phyloP scores from a whole-genome alignment of 2,329 filamentous ascomycete species.

The Hypoxylon sp. region DNA sequence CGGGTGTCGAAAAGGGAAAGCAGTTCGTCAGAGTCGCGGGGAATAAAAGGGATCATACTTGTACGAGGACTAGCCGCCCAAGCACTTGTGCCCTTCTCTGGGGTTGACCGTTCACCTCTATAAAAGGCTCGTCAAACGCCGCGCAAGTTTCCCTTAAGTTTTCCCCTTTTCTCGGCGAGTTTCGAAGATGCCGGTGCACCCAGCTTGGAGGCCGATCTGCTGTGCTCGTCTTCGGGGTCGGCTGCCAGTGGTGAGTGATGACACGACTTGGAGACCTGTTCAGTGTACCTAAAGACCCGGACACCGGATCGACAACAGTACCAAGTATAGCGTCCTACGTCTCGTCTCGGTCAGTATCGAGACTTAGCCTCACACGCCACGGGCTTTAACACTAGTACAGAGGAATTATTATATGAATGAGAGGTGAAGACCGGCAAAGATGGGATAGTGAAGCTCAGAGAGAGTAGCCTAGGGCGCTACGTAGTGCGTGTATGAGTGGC shows the following conservation, averaged over 20 bases:
- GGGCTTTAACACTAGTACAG: conserved; percentile 1
- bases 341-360: not conserved
- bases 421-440: conserved; percentile 1
- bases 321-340: not conserved
- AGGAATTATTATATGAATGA: conserved; percentile 1
- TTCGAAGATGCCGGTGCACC: conserved; percentile 8
- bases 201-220: conserved; percentile 17
- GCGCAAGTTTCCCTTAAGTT: conserved; percentile 1
- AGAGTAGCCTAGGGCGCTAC: conserved; percentile 16
- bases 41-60: conserved; percentile 39
- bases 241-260: conserved; percentile 9
- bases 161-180: conserved; percentile 5
- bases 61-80: conserved; percentile 29
- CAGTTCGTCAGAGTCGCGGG: conserved; percentile 43
- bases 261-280: conserved; percentile 8
- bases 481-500: not conserved
- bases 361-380: conserved; percentile 10
- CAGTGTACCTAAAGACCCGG: conserved; percentile 11
- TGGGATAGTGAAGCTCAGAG: conserved; percentile 2
- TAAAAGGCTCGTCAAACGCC: conserved; percentile 20
- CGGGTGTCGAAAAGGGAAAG: conserved; percentile 44
- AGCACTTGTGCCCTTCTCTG: conserved; percentile 9
- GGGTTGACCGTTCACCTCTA: conserved; percentile 13
- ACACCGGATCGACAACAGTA: conserved; percentile 9
- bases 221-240: conserved; percentile 17